phyloP scores from a whole-genome alignment of 495 filamentous ascomycete species.

The Hyaloscypha hepaticicola region DNA sequence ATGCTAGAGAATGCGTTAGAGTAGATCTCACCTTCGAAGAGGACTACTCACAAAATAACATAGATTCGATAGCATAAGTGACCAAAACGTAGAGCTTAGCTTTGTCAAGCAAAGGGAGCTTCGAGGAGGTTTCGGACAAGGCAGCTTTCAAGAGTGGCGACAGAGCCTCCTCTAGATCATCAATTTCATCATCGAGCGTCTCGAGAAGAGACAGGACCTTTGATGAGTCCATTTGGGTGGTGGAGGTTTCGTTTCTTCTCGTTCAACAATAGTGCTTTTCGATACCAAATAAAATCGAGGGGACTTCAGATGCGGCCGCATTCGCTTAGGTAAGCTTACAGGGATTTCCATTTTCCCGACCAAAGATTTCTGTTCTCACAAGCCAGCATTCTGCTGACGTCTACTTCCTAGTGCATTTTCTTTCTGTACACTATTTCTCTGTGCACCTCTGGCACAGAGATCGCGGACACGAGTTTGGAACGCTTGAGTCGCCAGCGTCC shows the following conservation, averaged over 20 bases:
- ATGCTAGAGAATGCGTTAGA: slow-evolving; percentile 54
- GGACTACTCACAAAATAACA: slow-evolving; percentile 74
- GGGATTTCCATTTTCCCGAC: neutral
- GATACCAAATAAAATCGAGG: neutral
- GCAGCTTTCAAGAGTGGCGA: slow-evolving; percentile 62
- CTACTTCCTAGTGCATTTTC: slow-evolving; percentile 17
- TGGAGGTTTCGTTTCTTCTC: neutral
- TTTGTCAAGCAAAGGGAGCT: slow-evolving; percentile 87
- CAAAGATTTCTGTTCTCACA: neutral
- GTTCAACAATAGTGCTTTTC: neutral
- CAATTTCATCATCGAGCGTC: slow-evolving; percentile 70
- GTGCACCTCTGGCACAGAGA: neutral
- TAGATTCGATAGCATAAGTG: slow-evolving; percentile 87
- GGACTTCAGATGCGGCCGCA: slow-evolving; percentile 7
- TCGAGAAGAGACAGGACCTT: slow-evolving; percentile 52
- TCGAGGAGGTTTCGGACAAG: slow-evolving; percentile 65
- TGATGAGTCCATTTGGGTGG: slow-evolving; percentile 31
- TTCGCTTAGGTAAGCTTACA: slow-evolving; percentile 1
- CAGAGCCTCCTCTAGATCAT: slow-evolving; percentile 72
- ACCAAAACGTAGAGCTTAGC: slow-evolving; percentile 84
- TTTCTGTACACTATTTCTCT: slow-evolving; percentile 3
- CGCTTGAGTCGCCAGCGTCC: neutral
- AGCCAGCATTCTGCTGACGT: slow-evolving; percentile 7
- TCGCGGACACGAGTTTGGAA: neutral
- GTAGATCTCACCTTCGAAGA: neutral